Base-by-base conservation (phyloP, 2,329 filamentous ascomycete species). In the Venturia oleaginea region DNA sequence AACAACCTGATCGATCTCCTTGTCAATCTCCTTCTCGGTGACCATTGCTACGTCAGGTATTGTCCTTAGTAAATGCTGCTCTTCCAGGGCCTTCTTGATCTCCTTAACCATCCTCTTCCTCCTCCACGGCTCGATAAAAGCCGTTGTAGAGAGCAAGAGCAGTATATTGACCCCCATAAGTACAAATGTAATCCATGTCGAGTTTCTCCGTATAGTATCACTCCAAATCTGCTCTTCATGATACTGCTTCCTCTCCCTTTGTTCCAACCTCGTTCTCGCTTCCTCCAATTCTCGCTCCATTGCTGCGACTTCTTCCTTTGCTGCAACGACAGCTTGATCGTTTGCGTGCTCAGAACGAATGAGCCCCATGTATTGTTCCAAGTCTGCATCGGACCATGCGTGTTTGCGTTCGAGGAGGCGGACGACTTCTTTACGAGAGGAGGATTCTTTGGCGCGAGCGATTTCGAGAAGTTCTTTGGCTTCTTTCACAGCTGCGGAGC, bases 161-260 rank as follows among this genome's bases (percentile, higher is more conserved):
- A 97, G 75, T 38, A 97, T 90, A 73, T 99, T 99, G 72, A 97
- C 85, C 30, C 93, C 93, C 94, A 99, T 99, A 67, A 99, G 79
- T 0, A 93, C 94, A 86, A 95, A 97, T 0, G 94, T 99, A 42
- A 95, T 93, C 94, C 94, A 99, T 0, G 94, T 99, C 74, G 90
- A 94, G 81, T 96, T 96, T 68, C 94, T 83, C 42, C 94, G 84
- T 73, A 99, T 99, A 70, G 96, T 93, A 75, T 99, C 94, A 72
- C 91, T 96, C 94, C 94, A 99, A 65, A 99, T 95, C 79, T 99
- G 94, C 79, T 99, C 94, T 78, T 99, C 94, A 75, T 99, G 94
- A 76, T 99, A 99, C 66, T 95, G 86, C 67, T 89, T 89, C 62
- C 97, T 80, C 70, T 97, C 97, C 61, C 88, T 86, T 67, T 88